Conservation (phyloP, 2,329 filamentous ascomycete genomes). For the Fusarium sp. region DNA sequence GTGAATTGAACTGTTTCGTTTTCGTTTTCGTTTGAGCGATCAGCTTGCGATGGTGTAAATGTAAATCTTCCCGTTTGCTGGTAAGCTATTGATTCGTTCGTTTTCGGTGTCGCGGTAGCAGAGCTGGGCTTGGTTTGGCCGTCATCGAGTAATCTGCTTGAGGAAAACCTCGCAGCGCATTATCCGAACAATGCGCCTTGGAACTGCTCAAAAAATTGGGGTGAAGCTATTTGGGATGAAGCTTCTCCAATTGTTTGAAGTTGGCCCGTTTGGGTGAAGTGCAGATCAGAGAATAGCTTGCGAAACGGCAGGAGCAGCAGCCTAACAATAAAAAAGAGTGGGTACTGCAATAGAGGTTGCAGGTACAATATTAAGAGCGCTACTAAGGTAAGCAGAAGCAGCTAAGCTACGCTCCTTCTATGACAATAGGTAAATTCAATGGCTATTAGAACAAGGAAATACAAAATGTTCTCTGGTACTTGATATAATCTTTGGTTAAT, state of each 20-base stretch:
- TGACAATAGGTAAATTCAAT: neutral
- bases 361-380: neutral
- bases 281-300: slow-evolving; percentile 31
- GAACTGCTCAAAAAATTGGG: slow-evolving; percentile 1
- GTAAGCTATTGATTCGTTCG: slow-evolving; percentile 37
- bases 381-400: neutral
- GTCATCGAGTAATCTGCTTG: slow-evolving; percentile 46
- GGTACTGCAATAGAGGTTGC: neutral
- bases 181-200: slow-evolving; percentile 38
- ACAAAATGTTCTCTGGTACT: neutral
- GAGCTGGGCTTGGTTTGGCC: slow-evolving; percentile 36
- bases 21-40: neutral
- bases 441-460: neutral
- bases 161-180: slow-evolving; percentile 47
- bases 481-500: neutral
- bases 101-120: slow-evolving; percentile 43
- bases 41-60: slow-evolving; percentile 1
- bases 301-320: slow-evolving; percentile 8
- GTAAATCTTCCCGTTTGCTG: neutral
- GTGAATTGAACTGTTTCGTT: neutral
- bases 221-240: slow-evolving; percentile 16
- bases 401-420: neutral
- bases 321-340: slow-evolving; percentile 31
- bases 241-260: slow-evolving; percentile 11
- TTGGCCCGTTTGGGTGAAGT: slow-evolving; percentile 24